Conservation (phyloP, 2,329 filamentous ascomycete species). For the Aquanectria penicillioides region DNA sequence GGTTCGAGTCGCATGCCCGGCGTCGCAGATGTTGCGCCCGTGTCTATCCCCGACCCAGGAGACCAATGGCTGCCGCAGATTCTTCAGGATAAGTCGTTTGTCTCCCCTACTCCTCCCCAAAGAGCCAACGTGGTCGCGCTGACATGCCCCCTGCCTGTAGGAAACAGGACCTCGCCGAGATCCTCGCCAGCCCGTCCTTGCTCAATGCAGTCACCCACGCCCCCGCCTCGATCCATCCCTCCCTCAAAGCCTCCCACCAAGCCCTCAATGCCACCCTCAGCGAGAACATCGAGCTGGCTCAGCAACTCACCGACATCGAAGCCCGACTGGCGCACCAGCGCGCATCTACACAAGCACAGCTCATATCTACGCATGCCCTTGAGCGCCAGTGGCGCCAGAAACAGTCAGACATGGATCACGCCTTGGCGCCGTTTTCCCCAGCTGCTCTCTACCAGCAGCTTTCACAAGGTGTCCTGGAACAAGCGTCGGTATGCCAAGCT, state of each 20-base stretch:
- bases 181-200: constrained; percentile 72
- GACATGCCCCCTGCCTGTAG: constrained; percentile 53
- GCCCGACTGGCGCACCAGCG: constrained; percentile 68
- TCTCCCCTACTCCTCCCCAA: constrained; percentile 41
- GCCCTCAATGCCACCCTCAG: constrained; percentile 72
- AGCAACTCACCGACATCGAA: constrained; percentile 70
- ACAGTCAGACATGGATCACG: constrained; percentile 88
- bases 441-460: constrained; percentile 87
- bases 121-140: constrained; percentile 21
- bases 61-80: constrained; percentile 82
- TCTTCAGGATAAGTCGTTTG: constrained; percentile 84
- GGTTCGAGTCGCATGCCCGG: constrained; percentile 26
- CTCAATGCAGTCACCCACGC: constrained; percentile 80
- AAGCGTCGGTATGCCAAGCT: constrained; percentile 81
- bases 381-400: constrained; percentile 94
- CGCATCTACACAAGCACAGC: constrained; percentile 78
- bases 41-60: constrained; percentile 64
- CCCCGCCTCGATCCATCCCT: constrained; percentile 75
- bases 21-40: constrained; percentile 40
- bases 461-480: constrained; percentile 80
- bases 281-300: constrained; percentile 77
- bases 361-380: constrained; percentile 84
- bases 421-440: constrained; percentile 85
- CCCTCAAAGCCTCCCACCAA: constrained; percentile 71
- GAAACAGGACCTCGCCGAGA: constrained; percentile 79